Evolutionary conservation across 176 grass and related monocot genomes (phyloP).

Genomic region (Phoenix roebelenii): DNA sequence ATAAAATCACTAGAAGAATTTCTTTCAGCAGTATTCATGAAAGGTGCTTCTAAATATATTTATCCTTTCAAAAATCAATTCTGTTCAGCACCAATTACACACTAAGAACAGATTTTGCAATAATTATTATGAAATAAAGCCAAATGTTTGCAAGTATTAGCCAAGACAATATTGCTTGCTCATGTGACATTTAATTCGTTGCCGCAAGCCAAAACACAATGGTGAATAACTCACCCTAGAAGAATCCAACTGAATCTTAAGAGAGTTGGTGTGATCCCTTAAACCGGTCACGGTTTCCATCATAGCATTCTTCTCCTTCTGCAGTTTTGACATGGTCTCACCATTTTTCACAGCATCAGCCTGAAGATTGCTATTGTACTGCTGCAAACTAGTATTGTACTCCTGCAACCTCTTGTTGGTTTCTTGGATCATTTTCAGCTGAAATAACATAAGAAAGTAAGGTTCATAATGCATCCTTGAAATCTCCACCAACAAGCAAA

Average conservation of each 20-base stretch:
- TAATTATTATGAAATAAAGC: too few species aligned
- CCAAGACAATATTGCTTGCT: too few species aligned
- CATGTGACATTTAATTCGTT: too few species aligned
- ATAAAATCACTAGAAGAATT: too few species aligned
- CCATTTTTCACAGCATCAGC: constrained; percentile 60
- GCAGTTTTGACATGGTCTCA: constrained; percentile 54
- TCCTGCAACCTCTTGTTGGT: constrained; percentile 65
- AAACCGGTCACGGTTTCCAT: constrained; percentile 51
- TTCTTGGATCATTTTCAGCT: constrained; percentile 88
- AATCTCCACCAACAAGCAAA: not conserved
- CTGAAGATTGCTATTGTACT: constrained; percentile 92
- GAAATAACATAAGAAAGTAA: constrained; percentile 10
- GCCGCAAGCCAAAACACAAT: not conserved
- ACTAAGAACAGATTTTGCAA: too few species aligned
- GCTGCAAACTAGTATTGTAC: constrained; percentile 79
- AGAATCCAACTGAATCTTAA: constrained; percentile 68
- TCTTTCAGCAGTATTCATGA: too few species aligned
- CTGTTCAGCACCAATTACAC: too few species aligned
- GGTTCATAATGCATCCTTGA: too few species aligned
- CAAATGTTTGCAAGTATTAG: too few species aligned
- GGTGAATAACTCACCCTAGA: constrained; percentile 36
- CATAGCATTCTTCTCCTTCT: constrained; percentile 81
- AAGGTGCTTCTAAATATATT: too few species aligned
- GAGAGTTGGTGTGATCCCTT: constrained; percentile 47
- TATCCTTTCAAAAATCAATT: too few species aligned